Conservation (phyloP, 192 early-diverging fungal genomes). For the Phlyctochytrium planicorne region DNA sequence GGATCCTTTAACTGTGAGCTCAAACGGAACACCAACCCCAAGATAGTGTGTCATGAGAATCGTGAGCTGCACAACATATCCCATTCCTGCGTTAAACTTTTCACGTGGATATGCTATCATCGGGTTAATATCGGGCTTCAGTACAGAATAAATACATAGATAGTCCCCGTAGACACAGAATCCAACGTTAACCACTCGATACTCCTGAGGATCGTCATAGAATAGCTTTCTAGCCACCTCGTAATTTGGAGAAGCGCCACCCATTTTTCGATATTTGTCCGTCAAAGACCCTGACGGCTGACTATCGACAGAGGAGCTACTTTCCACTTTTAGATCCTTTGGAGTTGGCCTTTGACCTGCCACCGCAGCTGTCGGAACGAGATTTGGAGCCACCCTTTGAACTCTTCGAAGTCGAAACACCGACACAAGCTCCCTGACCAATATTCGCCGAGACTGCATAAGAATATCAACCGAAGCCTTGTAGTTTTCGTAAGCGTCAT, state of each 20-base stretch:
- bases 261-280: neutral
- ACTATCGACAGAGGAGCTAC: neutral
- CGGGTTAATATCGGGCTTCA: neutral
- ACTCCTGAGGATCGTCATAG: conserved; percentile 37
- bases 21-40: conserved; percentile 40
- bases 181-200: conserved; percentile 46
- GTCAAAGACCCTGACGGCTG: neutral
- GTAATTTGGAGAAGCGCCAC: conserved; percentile 8
- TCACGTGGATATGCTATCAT: conserved; percentile 36
- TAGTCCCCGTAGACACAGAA: conserved; percentile 34
- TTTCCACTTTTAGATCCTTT: neutral
- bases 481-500: no score
- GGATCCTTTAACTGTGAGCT: conserved; percentile 25
- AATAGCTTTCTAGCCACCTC: conserved; percentile 15
- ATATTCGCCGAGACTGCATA: conserved; percentile 15
- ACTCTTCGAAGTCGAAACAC: conserved; percentile 40
- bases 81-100: conserved; percentile 48
- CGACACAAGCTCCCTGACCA: conserved; percentile 43
- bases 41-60: conserved; percentile 46
- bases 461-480: neutral
- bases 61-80: conserved; percentile 42
- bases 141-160: conserved; percentile 27
- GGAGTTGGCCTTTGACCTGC: neutral
- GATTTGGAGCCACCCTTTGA: conserved; percentile 15
- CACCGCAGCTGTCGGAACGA: neutral